These are phyloP conservation scores for Heterobasidion irregulare DNA, from an alignment of 1,284 basidiomycete genomes.

Conservation along the genomic window DNA sequence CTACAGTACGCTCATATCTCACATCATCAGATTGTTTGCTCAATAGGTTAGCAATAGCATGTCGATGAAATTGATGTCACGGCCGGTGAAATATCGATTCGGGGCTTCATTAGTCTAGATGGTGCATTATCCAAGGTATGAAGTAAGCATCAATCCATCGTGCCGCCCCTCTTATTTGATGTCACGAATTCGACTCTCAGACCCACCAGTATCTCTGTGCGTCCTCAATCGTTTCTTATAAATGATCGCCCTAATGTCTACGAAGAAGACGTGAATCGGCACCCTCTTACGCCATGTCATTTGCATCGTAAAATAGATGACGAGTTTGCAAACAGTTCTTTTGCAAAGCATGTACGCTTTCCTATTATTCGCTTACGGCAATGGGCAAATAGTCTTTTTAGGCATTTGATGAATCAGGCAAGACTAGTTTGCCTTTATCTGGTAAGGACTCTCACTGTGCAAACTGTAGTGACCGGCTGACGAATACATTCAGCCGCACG, in stretches of 20 bases:
- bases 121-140: conserved; percentile 67
- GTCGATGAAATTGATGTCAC: conserved; percentile 54
- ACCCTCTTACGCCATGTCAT: conserved; percentile 60
- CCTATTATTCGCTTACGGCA: neutral
- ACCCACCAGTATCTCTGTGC: conserved; percentile 78
- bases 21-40: conserved; percentile 1
- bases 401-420: conserved; percentile 58
- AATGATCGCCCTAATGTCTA: neutral
- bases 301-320: conserved; percentile 64
- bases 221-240: conserved; percentile 15
- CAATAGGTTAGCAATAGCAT: conserved; percentile 30
- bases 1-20: conserved; percentile 39
- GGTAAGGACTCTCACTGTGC: conserved; percentile 25
- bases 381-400: conserved; percentile 15
- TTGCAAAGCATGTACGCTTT: conserved; percentile 30
- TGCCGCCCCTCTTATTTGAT: neutral
- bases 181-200: conserved; percentile 29
- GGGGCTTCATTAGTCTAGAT: conserved; percentile 77
- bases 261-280: conserved; percentile 77
- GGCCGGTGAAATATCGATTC: conserved; percentile 44
- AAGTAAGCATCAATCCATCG: conserved; percentile 1
- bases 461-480: neutral
- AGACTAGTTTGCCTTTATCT: conserved; percentile 33
- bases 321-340: conserved; percentile 60
- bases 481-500: conserved; percentile 32